Evolutionary conservation across 75 land plant genomes (phyloP), one percentile per base, ranked within the genome.

Genomic region (Sequoia sempervirens): DNA sequence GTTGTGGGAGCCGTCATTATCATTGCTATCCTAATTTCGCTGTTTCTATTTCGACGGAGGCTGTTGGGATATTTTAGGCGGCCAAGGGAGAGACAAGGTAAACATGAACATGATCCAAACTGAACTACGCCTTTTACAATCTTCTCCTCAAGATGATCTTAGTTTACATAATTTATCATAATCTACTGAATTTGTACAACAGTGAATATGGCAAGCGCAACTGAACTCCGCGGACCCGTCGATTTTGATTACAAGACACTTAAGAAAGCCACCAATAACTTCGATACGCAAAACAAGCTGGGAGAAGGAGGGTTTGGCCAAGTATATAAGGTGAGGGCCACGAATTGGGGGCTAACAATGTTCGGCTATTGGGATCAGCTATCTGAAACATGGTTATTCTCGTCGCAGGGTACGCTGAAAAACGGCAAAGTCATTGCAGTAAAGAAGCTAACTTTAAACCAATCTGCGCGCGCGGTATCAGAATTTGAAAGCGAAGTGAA

Each of bases 281-380:
- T 91, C 81, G 80, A 83, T 45, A 80, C 52, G 23, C 86, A 80
- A 41, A 91, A 90, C 69, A 91, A 87, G 70, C 70, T 92, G 36
- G 92, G 93, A 13, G 90, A 90, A 85, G 93, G 93, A 61, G 92
- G 90, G 2, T 92, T 84, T 47, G 92, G 90, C 1, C 84, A 78
- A 20, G 93, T 91, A 28, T 88, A 85, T 68, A 91, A 89, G 85
- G 92, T 87, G 23, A 85, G 34, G 11, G 66, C 46, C 58, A 83
- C 40, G 14, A n/a, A 9, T 68, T 68, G 12, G 0, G 72, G 1
- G 0, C 5, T 10, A 28, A 8, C 11, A 0, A 68, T 30, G 36
- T 32, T 11, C 32, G 36, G 32, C 34, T 15, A 66, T 70, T 10
- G 0, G 32, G 28, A 10, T n/a, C 72, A 30, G 11, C 2, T 8